Evolutionary conservation across 2,329 filamentous ascomycete genomes (phyloP), one percentile per base, ranked within the genome.

Genomic region (Epichloe scottii): DNA sequence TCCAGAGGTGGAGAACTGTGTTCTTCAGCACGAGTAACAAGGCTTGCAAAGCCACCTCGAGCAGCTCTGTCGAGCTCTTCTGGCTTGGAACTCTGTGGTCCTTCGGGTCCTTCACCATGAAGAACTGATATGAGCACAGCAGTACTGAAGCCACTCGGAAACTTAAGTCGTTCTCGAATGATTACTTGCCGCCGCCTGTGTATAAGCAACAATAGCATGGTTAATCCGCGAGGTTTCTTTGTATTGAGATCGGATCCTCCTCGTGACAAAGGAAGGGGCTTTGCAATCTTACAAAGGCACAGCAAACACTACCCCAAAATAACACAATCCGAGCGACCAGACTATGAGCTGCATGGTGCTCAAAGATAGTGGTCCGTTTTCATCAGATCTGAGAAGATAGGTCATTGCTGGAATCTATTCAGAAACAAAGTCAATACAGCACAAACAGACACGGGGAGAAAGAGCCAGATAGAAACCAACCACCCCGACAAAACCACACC

Each of bases 241-340:
- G 30, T 11, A 30, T 30, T 30, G 30, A 30, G 26, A 30, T 10
- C 26, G 26, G 26, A 11, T 30, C 30, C 30, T 30, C 30, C 30
- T 30, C 30, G 30, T 30, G 12, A 23, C 14, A 42, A 26, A 26
- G 21, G 15, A 7, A 21, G 11, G 19, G 3, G n/a, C 23, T 42
- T 26, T 26, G 40, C 40, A n/a, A 33, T 49, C 71, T 68, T 64
- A 77, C 74, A 97, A 64, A 1, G 93, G 93, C 14, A 98, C 91
- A 0, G 90, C 93, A 70, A 98, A 97, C 1, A 97, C 84, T 1
- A 97, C 93, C 0, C 93, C 93, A 63, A 98, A 98, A 62, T 97
- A 91, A 64, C 90, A 96, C 15, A 98, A 79, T 0, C 93, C 93
- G 50, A 98, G 66, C 26, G 89, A 87, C 93, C 93, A 98, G 7